Percentiles rank a stretch among this genome's conserved stretches.
phyloP scores from a whole-genome alignment of 495 filamentous ascomycete genomes.

The Chaetomium fimeti region DNA sequence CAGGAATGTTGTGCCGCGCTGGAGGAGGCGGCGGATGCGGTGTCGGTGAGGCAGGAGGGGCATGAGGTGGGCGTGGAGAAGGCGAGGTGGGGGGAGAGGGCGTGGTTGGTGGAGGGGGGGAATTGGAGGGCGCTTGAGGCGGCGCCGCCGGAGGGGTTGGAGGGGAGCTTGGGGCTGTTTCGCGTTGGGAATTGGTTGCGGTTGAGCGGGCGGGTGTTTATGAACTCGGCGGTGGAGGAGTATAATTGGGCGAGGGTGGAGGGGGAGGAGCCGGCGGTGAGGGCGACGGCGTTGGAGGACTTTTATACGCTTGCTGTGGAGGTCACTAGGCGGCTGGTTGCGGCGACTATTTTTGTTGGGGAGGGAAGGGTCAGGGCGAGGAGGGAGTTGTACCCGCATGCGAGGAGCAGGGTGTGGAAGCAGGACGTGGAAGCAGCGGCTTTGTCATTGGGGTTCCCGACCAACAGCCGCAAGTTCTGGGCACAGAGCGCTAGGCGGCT shows the following conservation, averaged over 20 bases:
- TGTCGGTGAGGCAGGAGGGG: conserved; percentile 57
- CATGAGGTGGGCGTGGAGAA: conserved; percentile 56
- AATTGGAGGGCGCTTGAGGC: conserved; percentile 20
- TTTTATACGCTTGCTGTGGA: conserved; percentile 66
- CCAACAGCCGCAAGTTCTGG: conserved; percentile 56
- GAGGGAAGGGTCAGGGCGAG: conserved; percentile 52
- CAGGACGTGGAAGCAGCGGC: conserved; percentile 67
- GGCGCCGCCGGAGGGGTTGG: conserved; percentile 13
- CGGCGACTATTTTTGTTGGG: conserved; percentile 64
- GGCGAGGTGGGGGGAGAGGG: conserved; percentile 46
- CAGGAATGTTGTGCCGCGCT: conserved; percentile 62
- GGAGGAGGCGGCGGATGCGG: conserved; percentile 62
- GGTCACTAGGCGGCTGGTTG: conserved; percentile 66
- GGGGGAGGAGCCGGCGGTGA: conserved; percentile 60
- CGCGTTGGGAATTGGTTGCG: conserved; percentile 58
- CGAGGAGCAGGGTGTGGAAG: conserved; percentile 44
- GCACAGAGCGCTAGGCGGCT: conserved; percentile 58
- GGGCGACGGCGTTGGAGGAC: conserved; percentile 65
- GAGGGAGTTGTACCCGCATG: conserved; percentile 36
- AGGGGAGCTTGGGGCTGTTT: conserved; percentile 44
- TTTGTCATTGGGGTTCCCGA: conserved; percentile 51
- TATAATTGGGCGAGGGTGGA: conserved; percentile 63
- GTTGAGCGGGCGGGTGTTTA: conserved; percentile 68
- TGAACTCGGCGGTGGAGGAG: conserved; percentile 65
- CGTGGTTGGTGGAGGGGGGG: conserved; percentile 10